These are phyloP conservation scores for Stephanodiscus triporus DNA, from an alignment of 108 stramenopile genomes.

Conservation along the genomic window DNA sequence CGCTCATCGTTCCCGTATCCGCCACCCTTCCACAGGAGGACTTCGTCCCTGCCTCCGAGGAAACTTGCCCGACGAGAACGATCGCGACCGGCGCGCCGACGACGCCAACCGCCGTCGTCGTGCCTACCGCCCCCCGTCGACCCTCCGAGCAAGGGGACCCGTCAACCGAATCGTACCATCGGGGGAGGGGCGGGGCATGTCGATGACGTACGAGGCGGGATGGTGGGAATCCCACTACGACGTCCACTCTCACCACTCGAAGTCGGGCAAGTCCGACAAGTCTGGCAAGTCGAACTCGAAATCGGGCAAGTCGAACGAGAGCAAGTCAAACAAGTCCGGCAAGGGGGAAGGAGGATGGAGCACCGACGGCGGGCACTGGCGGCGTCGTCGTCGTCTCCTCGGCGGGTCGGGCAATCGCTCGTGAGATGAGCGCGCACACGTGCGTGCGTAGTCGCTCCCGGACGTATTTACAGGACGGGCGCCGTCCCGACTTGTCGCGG, in stretches of 20 bases:
- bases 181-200: not conserved
- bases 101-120: not conserved
- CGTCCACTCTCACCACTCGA: not conserved
- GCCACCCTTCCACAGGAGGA: constrained; percentile 6
- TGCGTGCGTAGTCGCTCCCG: too few species aligned
- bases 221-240: not conserved
- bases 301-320: not conserved
- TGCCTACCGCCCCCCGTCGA: not conserved
- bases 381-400: too few species aligned
- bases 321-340: not conserved
- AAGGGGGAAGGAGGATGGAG: not conserved
- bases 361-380: not conserved
- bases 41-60: constrained; percentile 29
- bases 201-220: not conserved
- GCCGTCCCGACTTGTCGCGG: too few species aligned
- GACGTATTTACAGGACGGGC: too few species aligned
- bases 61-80: constrained; percentile 11
- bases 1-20: too few species aligned
- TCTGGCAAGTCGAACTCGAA: constrained; percentile 8
- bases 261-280: constrained; percentile 2
- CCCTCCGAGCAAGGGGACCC: not conserved
- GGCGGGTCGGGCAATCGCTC: too few species aligned
- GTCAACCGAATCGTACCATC: too few species aligned
- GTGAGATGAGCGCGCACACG: too few species aligned
- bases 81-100: not conserved